These are phyloP conservation scores for Dioscorea zingiberensis DNA, from an alignment of 106 monocot species.

Conservation along the genomic window DNA sequence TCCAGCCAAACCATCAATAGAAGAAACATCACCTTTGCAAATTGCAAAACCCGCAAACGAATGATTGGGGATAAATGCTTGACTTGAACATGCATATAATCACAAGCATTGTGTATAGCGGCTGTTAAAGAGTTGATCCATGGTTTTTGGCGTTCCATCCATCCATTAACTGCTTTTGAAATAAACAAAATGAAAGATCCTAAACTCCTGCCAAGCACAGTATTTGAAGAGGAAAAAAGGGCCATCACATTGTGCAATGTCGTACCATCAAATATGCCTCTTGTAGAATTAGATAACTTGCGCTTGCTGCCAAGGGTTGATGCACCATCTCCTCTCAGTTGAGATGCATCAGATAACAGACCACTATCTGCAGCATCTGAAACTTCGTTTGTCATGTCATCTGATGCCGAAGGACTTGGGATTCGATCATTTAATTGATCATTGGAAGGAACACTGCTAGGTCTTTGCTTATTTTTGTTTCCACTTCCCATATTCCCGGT, in stretches of 20 bases:
- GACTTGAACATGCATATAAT: slow-evolving; percentile 29
- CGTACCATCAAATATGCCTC: slow-evolving; percentile 3
- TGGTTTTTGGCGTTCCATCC: slow-evolving; percentile 63
- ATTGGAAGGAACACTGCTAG: slow-evolving; percentile 7
- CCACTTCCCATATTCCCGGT: slow-evolving; percentile 9
- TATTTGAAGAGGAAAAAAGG: slow-evolving; percentile 9
- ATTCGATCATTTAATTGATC: slow-evolving; percentile 20
- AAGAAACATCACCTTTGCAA: slow-evolving; percentile 55
- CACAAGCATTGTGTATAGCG: slow-evolving; percentile 18
- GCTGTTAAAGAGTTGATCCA: slow-evolving; percentile 21
- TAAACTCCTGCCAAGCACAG: slow-evolving; percentile 20
- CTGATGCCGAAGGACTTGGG: slow-evolving; percentile 10
- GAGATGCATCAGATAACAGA: slow-evolving; percentile 16
- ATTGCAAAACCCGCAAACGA: slow-evolving; percentile 37
- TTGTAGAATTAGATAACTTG: not conserved
- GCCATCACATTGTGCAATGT: slow-evolving; percentile 13
- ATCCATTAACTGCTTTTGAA: slow-evolving; percentile 30
- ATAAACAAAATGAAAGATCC: slow-evolving; percentile 27
- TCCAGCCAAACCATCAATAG: slow-evolving; percentile 71
- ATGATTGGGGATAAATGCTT: slow-evolving; percentile 49
- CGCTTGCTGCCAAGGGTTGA: not conserved
- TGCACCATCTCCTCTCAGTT: slow-evolving; percentile 12
- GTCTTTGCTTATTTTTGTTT: slow-evolving; percentile 29
- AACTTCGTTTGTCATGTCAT: slow-evolving; percentile 8
- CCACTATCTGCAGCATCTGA: slow-evolving; percentile 12